These are phyloP conservation scores for Candida morakotiae DNA, from an alignment of 805 yeast genomes.

Conservation along the genomic window DNA sequence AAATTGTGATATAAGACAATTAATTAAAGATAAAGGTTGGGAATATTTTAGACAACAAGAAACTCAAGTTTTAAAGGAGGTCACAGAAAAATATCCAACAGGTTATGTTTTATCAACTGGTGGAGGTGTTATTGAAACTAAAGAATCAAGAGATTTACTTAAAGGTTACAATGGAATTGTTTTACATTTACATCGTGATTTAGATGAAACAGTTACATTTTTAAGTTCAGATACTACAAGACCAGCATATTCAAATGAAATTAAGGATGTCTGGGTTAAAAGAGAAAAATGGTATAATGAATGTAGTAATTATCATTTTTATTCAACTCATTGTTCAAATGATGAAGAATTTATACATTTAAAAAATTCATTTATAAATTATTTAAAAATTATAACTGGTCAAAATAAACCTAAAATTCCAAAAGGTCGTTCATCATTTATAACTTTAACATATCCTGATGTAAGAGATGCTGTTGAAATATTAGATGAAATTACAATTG, in stretches of 20 bases:
- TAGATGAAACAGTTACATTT: conserved; percentile 73
- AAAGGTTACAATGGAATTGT: conserved; percentile 76
- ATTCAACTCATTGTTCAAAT: conserved; percentile 65
- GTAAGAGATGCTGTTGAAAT: conserved; percentile 41
- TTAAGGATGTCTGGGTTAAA: conserved; percentile 76
- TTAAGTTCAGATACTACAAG: conserved; percentile 75
- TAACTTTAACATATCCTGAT: conserved; percentile 69
- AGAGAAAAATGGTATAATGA: conserved; percentile 77
- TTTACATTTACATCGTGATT: conserved; percentile 83
- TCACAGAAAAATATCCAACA: conserved; percentile 32
- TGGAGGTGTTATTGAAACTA: conserved; percentile 89
- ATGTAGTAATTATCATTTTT: conserved; percentile 75
- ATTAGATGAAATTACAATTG: conserved; percentile 55
- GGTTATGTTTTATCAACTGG: conserved; percentile 87
- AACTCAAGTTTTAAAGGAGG: conserved; percentile 48
- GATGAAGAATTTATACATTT: conserved; percentile 52
- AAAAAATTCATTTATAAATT: conserved; percentile 55
- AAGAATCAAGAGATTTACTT: conserved; percentile 60
- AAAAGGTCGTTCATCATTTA: conserved; percentile 55
- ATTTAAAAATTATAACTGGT: conserved; percentile 63
- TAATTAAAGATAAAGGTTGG: conserved; percentile 74
- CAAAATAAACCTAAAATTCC: conserved; percentile 35
- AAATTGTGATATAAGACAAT: conserved; percentile 52
- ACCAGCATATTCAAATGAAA: conserved; percentile 83
- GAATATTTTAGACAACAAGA: conserved; percentile 77